phyloP scores from a whole-genome alignment of 2,329 filamentous ascomycete species.

The Erysiphe pisi region DNA sequence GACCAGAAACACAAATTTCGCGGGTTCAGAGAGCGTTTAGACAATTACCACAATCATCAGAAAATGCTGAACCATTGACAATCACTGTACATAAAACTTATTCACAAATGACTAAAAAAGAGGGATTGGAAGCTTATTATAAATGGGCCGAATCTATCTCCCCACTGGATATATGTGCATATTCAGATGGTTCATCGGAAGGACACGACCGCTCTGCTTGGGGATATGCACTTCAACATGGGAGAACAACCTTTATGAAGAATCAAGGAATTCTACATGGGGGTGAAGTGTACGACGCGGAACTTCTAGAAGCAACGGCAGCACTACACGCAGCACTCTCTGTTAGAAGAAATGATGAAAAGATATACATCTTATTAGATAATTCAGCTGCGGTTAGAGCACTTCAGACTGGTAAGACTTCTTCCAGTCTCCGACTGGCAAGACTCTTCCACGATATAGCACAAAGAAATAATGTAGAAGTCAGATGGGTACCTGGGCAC shows the following conservation, averaged over 20 bases:
- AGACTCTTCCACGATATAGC: too few relatives aligned
- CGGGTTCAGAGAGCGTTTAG: neutral
- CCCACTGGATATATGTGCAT: neutral
- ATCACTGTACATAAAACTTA: neutral
- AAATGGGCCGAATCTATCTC: neutral
- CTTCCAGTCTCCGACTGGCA: too few relatives aligned
- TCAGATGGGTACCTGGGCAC: conserved; percentile 2
- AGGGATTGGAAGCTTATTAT: neutral
- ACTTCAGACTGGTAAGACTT: too few relatives aligned
- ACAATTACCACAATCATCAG: neutral
- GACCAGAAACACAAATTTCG: neutral
- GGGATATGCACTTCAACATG: neutral
- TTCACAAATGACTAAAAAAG: neutral
- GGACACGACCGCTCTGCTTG: neutral
- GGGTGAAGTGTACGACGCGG: neutral
- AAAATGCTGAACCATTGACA: neutral
- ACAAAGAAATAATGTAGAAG: neutral
- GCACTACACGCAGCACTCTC: neutral
- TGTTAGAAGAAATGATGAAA: neutral
- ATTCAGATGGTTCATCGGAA: neutral
- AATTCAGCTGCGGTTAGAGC: too few relatives aligned
- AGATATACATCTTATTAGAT: too few relatives aligned
- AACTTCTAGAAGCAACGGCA: neutral
- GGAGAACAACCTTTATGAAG: neutral
- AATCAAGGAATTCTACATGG: neutral